Percentiles rank a stretch among this genome's conserved stretches.
Conservation (phyloP, 169 alveolate species). For the Theileria equi region DNA sequence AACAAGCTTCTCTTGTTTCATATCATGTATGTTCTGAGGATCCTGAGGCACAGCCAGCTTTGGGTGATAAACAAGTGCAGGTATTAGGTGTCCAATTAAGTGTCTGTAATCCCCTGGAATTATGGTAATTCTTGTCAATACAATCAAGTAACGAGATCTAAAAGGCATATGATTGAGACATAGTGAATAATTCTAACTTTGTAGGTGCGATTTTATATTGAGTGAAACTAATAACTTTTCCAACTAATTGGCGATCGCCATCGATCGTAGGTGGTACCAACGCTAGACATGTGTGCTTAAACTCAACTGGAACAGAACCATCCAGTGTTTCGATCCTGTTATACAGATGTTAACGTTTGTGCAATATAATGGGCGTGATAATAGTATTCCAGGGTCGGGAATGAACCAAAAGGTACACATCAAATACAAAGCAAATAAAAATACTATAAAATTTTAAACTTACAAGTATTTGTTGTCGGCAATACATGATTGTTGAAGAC, state of each 20-base stretch:
- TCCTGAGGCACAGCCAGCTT: not conserved
- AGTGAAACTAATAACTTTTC: conserved; percentile 58
- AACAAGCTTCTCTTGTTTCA: not conserved
- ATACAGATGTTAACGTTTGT: not conserved
- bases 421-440: not conserved
- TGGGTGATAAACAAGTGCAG: conserved; percentile 54
- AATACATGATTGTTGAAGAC: conserved; percentile 55
- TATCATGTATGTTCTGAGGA: not conserved
- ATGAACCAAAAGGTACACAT: too few relatives aligned
- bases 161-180: not conserved
- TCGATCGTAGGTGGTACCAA: conserved; percentile 56
- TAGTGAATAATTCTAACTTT: conserved; percentile 15
- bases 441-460: conserved; percentile 4
- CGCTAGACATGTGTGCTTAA: conserved; percentile 62
- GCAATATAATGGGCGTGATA: not conserved
- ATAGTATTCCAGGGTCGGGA: not conserved
- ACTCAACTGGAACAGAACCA: conserved; percentile 58
- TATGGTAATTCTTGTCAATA: conserved; percentile 43
- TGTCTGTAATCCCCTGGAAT: conserved; percentile 62
- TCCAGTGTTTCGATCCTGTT: conserved; percentile 58
- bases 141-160: conserved; percentile 59
- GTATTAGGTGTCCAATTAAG: conserved; percentile 28
- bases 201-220: conserved; percentile 57
- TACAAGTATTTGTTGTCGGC: conserved; percentile 62
- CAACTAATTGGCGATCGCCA: conserved; percentile 45